Percentiles rank a stretch among this genome's conserved stretches.
phyloP scores from a whole-genome alignment of 1,139 yeast genomes.

The Geotrichum europaeum region DNA sequence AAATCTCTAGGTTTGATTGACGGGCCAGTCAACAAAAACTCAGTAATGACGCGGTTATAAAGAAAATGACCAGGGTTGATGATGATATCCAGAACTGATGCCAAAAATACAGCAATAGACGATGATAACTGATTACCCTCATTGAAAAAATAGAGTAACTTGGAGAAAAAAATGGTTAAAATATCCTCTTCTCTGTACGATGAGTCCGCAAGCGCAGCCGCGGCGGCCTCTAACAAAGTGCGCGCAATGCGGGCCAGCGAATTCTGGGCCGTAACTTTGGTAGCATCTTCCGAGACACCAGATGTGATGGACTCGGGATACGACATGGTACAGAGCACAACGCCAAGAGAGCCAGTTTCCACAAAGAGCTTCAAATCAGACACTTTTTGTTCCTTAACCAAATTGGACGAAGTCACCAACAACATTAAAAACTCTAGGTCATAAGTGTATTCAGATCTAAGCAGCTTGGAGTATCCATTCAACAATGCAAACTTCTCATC shows the following conservation, averaged over 20 bases:
- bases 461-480: constrained; percentile 13
- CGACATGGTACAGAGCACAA: constrained; percentile 47
- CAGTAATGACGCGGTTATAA: constrained; percentile 55
- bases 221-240: constrained; percentile 11
- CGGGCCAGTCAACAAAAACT: constrained; percentile 43
- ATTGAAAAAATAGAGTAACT: constrained; percentile 45
- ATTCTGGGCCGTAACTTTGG: neutral
- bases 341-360: constrained; percentile 54
- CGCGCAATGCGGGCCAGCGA: constrained; percentile 10
- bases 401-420: constrained; percentile 29
- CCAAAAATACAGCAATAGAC: constrained; percentile 43
- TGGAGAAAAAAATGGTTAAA: constrained; percentile 55
- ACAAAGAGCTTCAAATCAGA: constrained; percentile 54
- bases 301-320: constrained; percentile 7
- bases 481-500: constrained; percentile 12
- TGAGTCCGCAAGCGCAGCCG: constrained; percentile 14
- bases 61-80: constrained; percentile 64
- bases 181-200: constrained; percentile 56
- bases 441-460: constrained; percentile 23
- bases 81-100: constrained; percentile 52
- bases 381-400: constrained; percentile 22
- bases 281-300: neutral
- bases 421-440: constrained; percentile 31
- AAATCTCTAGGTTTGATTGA: constrained; percentile 50
- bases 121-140: constrained; percentile 32